Percentiles rank a stretch among this genome's conserved stretches.
Evolutionary conservation across 2,329 filamentous ascomycete genomes (phyloP).

Genomic region (Arthrobotrys conoides): DNA sequence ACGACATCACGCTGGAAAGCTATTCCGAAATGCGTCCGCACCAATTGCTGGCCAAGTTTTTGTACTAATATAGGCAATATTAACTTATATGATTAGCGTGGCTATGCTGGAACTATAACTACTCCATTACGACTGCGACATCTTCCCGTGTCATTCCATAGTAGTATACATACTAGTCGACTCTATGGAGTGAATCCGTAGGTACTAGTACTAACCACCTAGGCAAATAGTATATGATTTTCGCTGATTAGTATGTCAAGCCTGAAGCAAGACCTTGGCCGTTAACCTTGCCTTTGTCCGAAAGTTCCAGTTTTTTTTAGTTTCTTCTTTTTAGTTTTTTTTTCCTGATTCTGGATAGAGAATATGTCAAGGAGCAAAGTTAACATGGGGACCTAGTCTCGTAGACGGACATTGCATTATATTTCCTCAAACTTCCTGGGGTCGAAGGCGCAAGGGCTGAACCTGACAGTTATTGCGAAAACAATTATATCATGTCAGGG

Average conservation of each 20-base stretch:
- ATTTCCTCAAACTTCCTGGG: constrained; percentile 1
- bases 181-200: no score
- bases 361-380: not conserved
- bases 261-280: constrained; percentile 47
- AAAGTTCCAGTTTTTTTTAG: constrained; percentile 10
- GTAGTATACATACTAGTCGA: not conserved
- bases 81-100: constrained; percentile 36
- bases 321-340: not conserved
- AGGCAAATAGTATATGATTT: constrained; percentile 12
- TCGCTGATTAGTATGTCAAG: constrained; percentile 48
- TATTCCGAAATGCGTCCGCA: constrained; percentile 54
- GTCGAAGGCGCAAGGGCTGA: constrained; percentile 27
- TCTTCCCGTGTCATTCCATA: constrained; percentile 43
- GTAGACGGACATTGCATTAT: constrained; percentile 40
- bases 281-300: constrained; percentile 28
- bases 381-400: constrained; percentile 36
- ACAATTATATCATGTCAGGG: constrained; percentile 36
- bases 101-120: constrained; percentile 42
- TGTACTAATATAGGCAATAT: constrained; percentile 48
- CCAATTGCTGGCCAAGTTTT: no score
- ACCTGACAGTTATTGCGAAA: constrained; percentile 18
- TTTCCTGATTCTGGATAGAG: constrained; percentile 12
- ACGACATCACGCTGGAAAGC: constrained; percentile 25
- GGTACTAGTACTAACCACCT: not conserved
- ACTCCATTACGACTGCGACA: constrained; percentile 23